Evolutionary conservation across 768 basidiomycete species (phyloP), one percentile per base, ranked within the genome.

Genomic region (Mycena indigotica): DNA sequence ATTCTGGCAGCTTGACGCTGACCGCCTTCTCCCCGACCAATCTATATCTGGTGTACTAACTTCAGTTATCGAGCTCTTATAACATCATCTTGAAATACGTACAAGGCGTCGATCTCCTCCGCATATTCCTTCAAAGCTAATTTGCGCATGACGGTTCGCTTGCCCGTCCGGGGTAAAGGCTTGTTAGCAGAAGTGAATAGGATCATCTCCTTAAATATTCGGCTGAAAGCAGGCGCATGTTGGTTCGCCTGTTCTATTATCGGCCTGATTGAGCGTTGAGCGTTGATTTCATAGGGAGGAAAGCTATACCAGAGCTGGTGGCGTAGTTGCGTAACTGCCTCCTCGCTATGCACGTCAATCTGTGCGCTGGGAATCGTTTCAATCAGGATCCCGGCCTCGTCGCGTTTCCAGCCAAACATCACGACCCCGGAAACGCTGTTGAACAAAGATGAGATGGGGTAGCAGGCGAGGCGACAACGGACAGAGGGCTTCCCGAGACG

Each of bases 201-300:
- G 28, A 80, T 73, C 74, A 78, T 75, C 57, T 80, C 72, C 39
- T 73, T 73, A 58, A 76, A 75, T 5, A 76, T 69, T 4, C 73
- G 66, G 44, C 72, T 73, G 28, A 71, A 75, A 1, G 59, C 28
- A 0, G 76, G 73, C 0, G 69, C 70, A 3, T 62, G 60, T 24
- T 46, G 60, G 54, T 75, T 77, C 6, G 74, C 74, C 17, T 71
- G 67, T 28, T 72, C 74, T 8, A 74, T 68, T 2, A 61, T 53
- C 2, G 51, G 65, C 69, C 69, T 75, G 21, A 3, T 1, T 5
- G 21, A 4, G 15, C 29, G 12, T 23, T 17, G 25, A 16, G 38
- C 3, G 2, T 1, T 28, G 17, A 13, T 25, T 29, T 19, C n/a
- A 28, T 13, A 8, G 28, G 5, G 15, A 51, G n/a, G 40, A 24